These are phyloP conservation scores for Cyberlindnera veronae DNA, from an alignment of 805 yeast genomes.

Conservation along the genomic window DNA sequence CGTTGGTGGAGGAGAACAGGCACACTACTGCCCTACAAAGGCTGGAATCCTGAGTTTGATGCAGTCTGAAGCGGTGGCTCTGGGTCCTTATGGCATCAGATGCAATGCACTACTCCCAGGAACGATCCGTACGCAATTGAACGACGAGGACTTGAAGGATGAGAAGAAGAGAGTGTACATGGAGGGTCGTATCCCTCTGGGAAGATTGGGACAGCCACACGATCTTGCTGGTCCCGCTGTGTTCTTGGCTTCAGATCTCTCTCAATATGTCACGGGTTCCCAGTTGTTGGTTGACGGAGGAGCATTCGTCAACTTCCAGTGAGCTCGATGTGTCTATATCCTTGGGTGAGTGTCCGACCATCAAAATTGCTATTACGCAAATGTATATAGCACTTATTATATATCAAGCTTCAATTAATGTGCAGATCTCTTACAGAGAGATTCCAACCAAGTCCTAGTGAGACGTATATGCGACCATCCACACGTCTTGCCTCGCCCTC, in stretches of 20 bases:
- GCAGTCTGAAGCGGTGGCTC: slow-evolving; percentile 42
- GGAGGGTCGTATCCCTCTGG: slow-evolving; percentile 39
- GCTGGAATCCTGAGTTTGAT: slow-evolving; percentile 43
- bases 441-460: too few relatives aligned
- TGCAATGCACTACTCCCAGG: slow-evolving; percentile 46
- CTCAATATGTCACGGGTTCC: slow-evolving; percentile 39
- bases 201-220: slow-evolving; percentile 35
- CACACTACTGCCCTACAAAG: slow-evolving; percentile 46
- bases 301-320: slow-evolving; percentile 44
- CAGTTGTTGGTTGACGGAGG: slow-evolving; percentile 45
- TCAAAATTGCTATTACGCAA: too few relatives aligned
- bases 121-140: slow-evolving; percentile 39
- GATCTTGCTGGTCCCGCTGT: slow-evolving; percentile 43
- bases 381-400: too few relatives aligned
- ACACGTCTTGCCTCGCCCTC: too few relatives aligned
- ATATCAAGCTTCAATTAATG: too few relatives aligned
- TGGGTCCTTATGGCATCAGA: slow-evolving; percentile 41
- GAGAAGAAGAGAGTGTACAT: slow-evolving; percentile 33
- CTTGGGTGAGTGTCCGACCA: too few relatives aligned
- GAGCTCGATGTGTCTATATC: too few relatives aligned
- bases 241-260: slow-evolving; percentile 37
- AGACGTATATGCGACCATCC: too few relatives aligned
- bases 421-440: too few relatives aligned
- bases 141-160: slow-evolving; percentile 40
- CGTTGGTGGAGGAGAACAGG: slow-evolving; percentile 44